A percentile compares a stretch with the other conserved stretches of the same genome.
These are phyloP conservation scores for Nakataea oryzae DNA, from an alignment of 2,329 filamentous ascomycete species.

Conservation along the genomic window DNA sequence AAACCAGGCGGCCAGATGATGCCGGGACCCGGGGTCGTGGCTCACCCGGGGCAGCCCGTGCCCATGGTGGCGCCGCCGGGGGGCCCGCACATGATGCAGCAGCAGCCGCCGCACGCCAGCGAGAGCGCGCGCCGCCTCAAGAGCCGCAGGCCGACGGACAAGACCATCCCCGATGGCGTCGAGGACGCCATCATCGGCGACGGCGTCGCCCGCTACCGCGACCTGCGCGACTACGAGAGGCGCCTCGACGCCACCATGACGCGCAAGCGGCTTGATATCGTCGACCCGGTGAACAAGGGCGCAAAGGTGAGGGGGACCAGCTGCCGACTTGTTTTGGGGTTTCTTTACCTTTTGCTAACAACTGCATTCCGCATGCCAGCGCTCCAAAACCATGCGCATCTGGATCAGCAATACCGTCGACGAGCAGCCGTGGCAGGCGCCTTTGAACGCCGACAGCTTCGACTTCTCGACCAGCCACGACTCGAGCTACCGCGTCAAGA, in stretches of 20 bases:
- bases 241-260: slow-evolving; percentile 87
- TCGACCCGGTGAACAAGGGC: slow-evolving; percentile 67
- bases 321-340: not conserved
- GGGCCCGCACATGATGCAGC: slow-evolving; percentile 35
- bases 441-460: slow-evolving; percentile 59
- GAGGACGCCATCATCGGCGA: slow-evolving; percentile 76
- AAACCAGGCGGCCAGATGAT: slow-evolving; percentile 1
- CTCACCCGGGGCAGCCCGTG: not conserved
- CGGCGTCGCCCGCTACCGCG: slow-evolving; percentile 70
- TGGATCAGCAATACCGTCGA: slow-evolving; percentile 95
- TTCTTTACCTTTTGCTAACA: slow-evolving; percentile 4
- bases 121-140: slow-evolving; percentile 63
- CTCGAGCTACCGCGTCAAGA: slow-evolving; percentile 80
- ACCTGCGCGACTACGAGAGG: slow-evolving; percentile 77
- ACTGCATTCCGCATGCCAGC: slow-evolving; percentile 26
- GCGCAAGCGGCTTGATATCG: slow-evolving; percentile 83
- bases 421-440: slow-evolving; percentile 85
- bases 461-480: slow-evolving; percentile 71
- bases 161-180: slow-evolving; percentile 83
- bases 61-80: not conserved
- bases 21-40: not conserved
- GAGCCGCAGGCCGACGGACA: slow-evolving; percentile 86
- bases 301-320: slow-evolving; percentile 44
- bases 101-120: slow-evolving; percentile 34
- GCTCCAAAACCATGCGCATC: slow-evolving; percentile 75